Evolutionary conservation across 805 yeast species (phyloP).

Genomic region (Zygosaccharomyces siamensis): DNA sequence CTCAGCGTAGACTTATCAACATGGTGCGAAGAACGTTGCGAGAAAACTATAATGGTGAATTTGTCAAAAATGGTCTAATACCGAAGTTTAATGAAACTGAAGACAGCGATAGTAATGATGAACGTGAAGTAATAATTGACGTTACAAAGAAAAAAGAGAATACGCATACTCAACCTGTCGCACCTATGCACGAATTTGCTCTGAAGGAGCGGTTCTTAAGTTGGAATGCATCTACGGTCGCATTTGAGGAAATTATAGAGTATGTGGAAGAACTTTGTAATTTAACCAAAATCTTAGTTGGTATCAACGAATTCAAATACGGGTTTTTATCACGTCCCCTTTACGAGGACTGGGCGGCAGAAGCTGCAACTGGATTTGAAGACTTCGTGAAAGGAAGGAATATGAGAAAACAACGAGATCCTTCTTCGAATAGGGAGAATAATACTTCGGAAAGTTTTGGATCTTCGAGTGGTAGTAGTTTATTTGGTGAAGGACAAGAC

Average conservation of each 20-base stretch:
- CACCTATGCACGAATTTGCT: constrained; percentile 28
- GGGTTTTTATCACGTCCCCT: constrained; percentile 48
- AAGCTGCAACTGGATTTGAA: constrained; percentile 38
- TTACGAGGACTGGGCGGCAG: constrained; percentile 40
- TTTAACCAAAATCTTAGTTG: constrained; percentile 41
- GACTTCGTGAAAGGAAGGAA: constrained; percentile 20
- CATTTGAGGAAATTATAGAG: constrained; percentile 46
- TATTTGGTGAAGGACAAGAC: constrained; percentile 10
- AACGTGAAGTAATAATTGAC: constrained; percentile 18
- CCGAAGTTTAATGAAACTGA: constrained; percentile 10
- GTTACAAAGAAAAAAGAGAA: constrained; percentile 5
- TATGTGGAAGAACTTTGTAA: constrained; percentile 45
- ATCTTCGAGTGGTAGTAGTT: constrained; percentile 8
- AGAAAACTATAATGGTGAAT: constrained; percentile 22
- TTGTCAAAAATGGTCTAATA: constrained; percentile 8
- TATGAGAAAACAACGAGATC: background rate
- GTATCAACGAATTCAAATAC: constrained; percentile 46
- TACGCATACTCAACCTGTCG: constrained; percentile 5
- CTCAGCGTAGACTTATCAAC: constrained; percentile 43
- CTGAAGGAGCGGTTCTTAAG: constrained; percentile 40
- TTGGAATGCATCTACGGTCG: constrained; percentile 50
- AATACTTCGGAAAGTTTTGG: constrained; percentile 12
- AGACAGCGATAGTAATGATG: constrained; percentile 23
- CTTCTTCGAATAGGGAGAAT: background rate
- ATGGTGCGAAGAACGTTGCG: constrained; percentile 39